These are phyloP conservation scores for Malassezia obtusa DNA, from an alignment of 1,284 basidiomycete species.

Conservation along the genomic window DNA sequence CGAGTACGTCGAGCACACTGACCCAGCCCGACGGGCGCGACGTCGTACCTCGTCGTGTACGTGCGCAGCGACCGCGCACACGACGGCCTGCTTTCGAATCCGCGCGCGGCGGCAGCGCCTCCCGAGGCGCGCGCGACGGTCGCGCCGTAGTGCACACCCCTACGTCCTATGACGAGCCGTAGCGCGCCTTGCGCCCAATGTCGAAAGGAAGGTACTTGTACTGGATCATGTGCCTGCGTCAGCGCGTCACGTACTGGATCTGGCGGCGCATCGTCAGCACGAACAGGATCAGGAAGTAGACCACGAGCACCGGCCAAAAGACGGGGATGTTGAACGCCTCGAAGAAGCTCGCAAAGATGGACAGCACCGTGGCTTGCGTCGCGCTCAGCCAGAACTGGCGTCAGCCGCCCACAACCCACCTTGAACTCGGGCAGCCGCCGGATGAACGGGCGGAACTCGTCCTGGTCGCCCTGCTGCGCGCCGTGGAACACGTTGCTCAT, in stretches of 20 bases:
- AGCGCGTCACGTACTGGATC: conserved; percentile 38
- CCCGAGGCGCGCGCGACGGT: too few relatives aligned
- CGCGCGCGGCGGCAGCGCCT: background rate
- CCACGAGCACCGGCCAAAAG: conserved; percentile 91
- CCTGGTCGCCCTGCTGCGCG: conserved; percentile 51
- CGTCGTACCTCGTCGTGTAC: conserved; percentile 44
- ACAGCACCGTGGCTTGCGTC: conserved; percentile 75
- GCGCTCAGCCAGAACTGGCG: conserved; percentile 66
- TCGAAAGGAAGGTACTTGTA: conserved; percentile 83
- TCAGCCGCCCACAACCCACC: conserved; percentile 52
- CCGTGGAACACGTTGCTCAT: conserved; percentile 47
- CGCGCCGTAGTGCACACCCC: background rate
- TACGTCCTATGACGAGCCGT: conserved; percentile 29
- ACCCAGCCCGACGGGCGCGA: conserved; percentile 32
- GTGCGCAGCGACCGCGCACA: conserved; percentile 24
- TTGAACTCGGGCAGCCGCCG: conserved; percentile 90
- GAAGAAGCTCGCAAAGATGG: conserved; percentile 53
- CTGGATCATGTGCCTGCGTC: conserved; percentile 86
- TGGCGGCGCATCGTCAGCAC: conserved; percentile 49
- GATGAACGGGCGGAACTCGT: conserved; percentile 66
- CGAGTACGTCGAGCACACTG: conserved; percentile 19
- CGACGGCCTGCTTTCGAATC: conserved; percentile 16
- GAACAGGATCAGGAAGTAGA: conserved; percentile 57
- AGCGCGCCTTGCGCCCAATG: conserved; percentile 63
- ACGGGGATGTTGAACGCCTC: conserved; percentile 79